Percentiles rank a stretch among this genome's conserved stretches.
These are phyloP conservation scores for Prunus fruticosa DNA, from an alignment of 306 rosid species.

Conservation along the genomic window DNA sequence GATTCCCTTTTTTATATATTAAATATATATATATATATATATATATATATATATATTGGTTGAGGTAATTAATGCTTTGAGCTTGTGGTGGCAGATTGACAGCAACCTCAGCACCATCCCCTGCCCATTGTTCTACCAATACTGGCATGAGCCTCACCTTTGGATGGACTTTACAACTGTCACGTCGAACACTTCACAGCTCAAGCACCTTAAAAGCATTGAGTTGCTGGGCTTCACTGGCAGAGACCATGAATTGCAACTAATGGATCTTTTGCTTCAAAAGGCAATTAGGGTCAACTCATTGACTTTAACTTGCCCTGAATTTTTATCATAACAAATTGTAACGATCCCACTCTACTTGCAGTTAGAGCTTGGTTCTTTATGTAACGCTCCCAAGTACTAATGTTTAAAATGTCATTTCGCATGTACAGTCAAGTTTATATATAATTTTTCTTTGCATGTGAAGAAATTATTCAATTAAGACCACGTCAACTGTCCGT, in stretches of 20 bases:
- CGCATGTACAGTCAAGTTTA: too few relatives aligned
- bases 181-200: constrained; percentile 14
- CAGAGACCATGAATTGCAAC: constrained; percentile 12
- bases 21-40: too few relatives aligned
- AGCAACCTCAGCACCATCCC: background rate
- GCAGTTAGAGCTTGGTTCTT: background rate
- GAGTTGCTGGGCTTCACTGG: constrained; percentile 7
- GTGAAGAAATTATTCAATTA: too few relatives aligned
- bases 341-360: background rate
- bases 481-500: too few relatives aligned
- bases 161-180: constrained; percentile 24
- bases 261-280: constrained; percentile 15
- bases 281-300: constrained; percentile 18
- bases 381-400: background rate
- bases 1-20: too few relatives aligned
- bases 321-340: background rate
- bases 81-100: constrained; percentile 10
- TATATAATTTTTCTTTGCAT: too few relatives aligned
- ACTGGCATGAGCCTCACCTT: constrained; percentile 32
- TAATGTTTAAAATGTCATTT: too few relatives aligned
- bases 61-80: too few relatives aligned
- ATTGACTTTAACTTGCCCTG: background rate
- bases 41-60: too few relatives aligned
- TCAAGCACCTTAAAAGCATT: constrained; percentile 11
- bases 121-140: constrained; percentile 13